A percentile compares a stretch with the other conserved stretches of the same genome.
Conservation (phyloP, 176 grass and related monocot genomes). For the Miscanthus lutarioriparius region DNA sequence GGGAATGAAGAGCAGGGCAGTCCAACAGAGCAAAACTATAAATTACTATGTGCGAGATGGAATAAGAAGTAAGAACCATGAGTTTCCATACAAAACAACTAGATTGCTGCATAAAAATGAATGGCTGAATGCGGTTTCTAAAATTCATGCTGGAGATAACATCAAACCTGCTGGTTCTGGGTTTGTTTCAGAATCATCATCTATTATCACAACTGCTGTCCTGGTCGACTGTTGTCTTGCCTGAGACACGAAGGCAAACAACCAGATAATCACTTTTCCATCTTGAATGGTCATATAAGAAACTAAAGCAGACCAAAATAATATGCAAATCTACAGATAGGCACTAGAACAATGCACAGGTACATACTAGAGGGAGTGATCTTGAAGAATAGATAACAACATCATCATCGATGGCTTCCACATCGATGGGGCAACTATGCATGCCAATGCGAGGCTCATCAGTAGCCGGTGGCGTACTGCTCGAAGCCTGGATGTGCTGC, state of each 20-base stretch:
- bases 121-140: neutral
- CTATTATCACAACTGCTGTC: constrained; percentile 64
- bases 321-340: neutral
- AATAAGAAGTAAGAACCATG: neutral
- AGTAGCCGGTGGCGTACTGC: neutral
- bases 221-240: constrained; percentile 39
- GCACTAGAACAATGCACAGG: constrained; percentile 27
- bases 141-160: constrained; percentile 23
- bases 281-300: constrained; percentile 19
- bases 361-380: constrained; percentile 50
- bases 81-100: constrained; percentile 6
- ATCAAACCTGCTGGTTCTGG: constrained; percentile 60
- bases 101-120: constrained; percentile 1
- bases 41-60: neutral
- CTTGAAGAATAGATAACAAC: constrained; percentile 58
- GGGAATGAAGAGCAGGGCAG: constrained; percentile 8
- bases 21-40: neutral
- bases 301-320: neutral
- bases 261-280: neutral
- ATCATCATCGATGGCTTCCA: constrained; percentile 69
- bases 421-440: constrained; percentile 50
- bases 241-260: constrained; percentile 38
- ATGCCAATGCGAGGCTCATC: constrained; percentile 28
- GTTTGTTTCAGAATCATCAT: constrained; percentile 78
- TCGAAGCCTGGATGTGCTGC: constrained; percentile 11